These are phyloP conservation scores for Cicer pinnatifidum DNA, from an alignment of 306 rosid genomes.

Conservation along the genomic window DNA sequence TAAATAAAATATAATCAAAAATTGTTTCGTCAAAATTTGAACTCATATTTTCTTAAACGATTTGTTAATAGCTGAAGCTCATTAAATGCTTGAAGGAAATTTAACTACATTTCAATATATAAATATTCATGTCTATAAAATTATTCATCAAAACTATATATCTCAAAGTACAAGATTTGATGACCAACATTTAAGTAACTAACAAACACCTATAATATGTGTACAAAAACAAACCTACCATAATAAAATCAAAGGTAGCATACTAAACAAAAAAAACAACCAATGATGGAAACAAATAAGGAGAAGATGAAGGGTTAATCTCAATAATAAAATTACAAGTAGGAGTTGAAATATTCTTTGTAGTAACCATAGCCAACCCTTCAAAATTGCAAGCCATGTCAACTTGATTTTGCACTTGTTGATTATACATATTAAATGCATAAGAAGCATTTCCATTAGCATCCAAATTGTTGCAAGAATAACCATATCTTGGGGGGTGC, in stretches of 20 bases:
- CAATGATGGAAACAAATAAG: slow-evolving; percentile 44
- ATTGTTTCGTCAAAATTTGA: too few relatives aligned
- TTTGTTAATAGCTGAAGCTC: too few relatives aligned
- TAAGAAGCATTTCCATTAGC: slow-evolving; percentile 86
- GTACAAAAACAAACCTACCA: slow-evolving; percentile 50
- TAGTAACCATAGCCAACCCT: slow-evolving; percentile 75
- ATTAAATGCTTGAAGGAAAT: too few relatives aligned
- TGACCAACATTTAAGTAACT: not conserved
- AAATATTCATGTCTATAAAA: not conserved
- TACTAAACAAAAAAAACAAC: slow-evolving; percentile 42
- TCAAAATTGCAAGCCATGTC: slow-evolving; percentile 76
- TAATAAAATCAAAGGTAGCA: slow-evolving; percentile 41
- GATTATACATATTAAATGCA: slow-evolving; percentile 37
- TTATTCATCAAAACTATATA: slow-evolving; percentile 36
- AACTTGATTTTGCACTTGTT: slow-evolving; percentile 78
- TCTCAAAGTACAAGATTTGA: slow-evolving; percentile 24
- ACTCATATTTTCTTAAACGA: too few relatives aligned
- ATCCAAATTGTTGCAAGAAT: slow-evolving; percentile 82
- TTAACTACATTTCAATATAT: too few relatives aligned
- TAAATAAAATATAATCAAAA: too few relatives aligned
- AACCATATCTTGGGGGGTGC: slow-evolving; percentile 88
- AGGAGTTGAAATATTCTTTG: slow-evolving; percentile 77
- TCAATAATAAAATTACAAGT: slow-evolving; percentile 43
- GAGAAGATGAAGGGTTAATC: slow-evolving; percentile 61
- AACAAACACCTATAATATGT: slow-evolving; percentile 34